Evolutionary conservation across 345 rosid species (phyloP), one percentile per base, ranked within the genome.

Genomic region (Rhodamnia rubescens): DNA sequence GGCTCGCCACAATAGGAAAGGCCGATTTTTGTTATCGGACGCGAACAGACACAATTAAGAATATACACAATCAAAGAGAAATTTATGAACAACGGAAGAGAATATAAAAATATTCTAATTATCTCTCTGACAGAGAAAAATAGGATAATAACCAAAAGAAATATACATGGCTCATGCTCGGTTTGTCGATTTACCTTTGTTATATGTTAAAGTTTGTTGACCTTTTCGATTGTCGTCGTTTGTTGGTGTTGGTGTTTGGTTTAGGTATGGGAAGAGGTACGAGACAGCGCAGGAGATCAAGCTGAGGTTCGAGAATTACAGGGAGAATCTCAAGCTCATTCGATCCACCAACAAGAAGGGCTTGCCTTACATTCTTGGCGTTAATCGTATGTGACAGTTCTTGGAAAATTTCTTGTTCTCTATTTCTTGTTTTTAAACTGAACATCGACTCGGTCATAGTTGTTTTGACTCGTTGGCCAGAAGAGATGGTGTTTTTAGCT

Each of bases 181-280:
- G 52, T 50, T 44, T 11, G 53, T 69, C 5, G 74, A 64, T 53
- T 54, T 29, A 15, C 64, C 24, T 49, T 69, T 36, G 42, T 50
- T 52, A 9, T 21, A 24, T 20, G 15, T 27, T 18, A 12, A 49
- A n/a, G 54, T 53, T 83, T 49, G 47, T 69, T 8, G 16, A 15
- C 44, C 32, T 74, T 42, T 86, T 24, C 21, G n/a, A 57, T 54
- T 9, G n/a, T 29, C 18, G 26, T 49, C 26, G 20, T 86, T 40
- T 12, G 12, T 51, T 44, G 82, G 24, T 24, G 55, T 36, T 69
- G 24, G n/a, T 53, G 20, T 16, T 12, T 84, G n/a, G 44, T 15
- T 82, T 83, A 97, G 98, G 90, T 83, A 95, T 83, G 98, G 91
- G 84, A 97, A 94, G 92, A 91, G 11, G 69, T 97, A 96, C 85